phyloP scores from a whole-genome alignment of 805 yeast species.

The Candida golubevii region DNA sequence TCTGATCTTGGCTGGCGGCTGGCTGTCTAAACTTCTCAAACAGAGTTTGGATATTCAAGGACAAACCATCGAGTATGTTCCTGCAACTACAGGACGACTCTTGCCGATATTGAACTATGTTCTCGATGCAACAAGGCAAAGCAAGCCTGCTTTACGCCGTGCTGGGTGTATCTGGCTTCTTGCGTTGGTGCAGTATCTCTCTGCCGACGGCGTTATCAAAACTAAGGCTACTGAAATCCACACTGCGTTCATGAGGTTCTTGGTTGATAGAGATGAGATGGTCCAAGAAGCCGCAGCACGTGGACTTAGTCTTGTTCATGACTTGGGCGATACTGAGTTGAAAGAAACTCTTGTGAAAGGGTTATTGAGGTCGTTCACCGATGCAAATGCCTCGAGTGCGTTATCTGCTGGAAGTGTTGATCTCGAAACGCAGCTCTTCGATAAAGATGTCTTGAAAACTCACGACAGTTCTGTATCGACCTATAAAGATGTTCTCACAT shows the following conservation, averaged over 20 bases:
- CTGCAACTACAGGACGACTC: slow-evolving; percentile 17
- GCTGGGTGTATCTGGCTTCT: slow-evolving; percentile 85
- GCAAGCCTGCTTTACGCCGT: slow-evolving; percentile 71
- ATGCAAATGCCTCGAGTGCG: slow-evolving; percentile 45
- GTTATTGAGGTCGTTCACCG: slow-evolving; percentile 73
- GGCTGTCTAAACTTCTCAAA: slow-evolving; percentile 57
- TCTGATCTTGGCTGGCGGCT: slow-evolving; percentile 66
- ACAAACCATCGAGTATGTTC: slow-evolving; percentile 17
- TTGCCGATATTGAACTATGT: slow-evolving; percentile 44
- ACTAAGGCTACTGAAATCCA: slow-evolving; percentile 59
- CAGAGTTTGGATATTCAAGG: slow-evolving; percentile 54
- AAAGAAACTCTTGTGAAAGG: slow-evolving; percentile 72
- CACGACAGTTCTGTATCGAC: slow-evolving; percentile 86
- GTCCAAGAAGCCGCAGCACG: slow-evolving; percentile 91
- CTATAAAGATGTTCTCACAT: slow-evolving; percentile 78
- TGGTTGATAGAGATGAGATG: slow-evolving; percentile 78
- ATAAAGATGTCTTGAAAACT: slow-evolving; percentile 73
- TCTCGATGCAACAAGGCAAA: slow-evolving; percentile 49
- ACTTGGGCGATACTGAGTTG: slow-evolving; percentile 61
- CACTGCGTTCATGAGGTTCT: slow-evolving; percentile 66
- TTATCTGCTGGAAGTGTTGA: slow-evolving; percentile 64
- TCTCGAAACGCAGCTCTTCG: slow-evolving; percentile 79
- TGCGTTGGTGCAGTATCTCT: slow-evolving; percentile 72
- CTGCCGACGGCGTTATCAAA: slow-evolving; percentile 39
- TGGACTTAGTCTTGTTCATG: slow-evolving; percentile 80